These are phyloP conservation scores for Fusarium verticillioides DNA, from an alignment of 2,329 filamentous ascomycete genomes.

Conservation along the genomic window DNA sequence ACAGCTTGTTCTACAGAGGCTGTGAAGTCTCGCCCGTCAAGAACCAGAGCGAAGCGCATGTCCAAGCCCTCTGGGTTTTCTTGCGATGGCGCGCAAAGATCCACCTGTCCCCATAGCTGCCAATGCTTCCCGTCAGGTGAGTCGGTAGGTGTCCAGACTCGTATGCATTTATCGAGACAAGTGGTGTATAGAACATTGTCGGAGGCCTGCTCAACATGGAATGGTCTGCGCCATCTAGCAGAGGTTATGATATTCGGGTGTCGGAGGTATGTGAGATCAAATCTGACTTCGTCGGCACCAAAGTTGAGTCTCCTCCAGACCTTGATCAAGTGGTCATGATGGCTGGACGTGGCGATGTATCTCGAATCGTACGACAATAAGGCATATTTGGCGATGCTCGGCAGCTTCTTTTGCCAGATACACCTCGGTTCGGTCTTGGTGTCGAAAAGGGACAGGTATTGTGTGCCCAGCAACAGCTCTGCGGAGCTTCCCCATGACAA, in stretches of 20 bases:
- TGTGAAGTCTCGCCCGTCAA: constrained; percentile 84
- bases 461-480: constrained; percentile 84
- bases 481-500: constrained; percentile 90
- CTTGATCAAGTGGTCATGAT: constrained; percentile 86
- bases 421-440: constrained; percentile 60
- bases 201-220: constrained; percentile 78
- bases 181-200: constrained; percentile 93
- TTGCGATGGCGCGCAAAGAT: constrained; percentile 78
- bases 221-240: constrained; percentile 85
- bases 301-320: constrained; percentile 91
- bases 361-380: constrained; percentile 87
- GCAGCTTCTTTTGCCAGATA: constrained; percentile 80
- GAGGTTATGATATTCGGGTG: constrained; percentile 85
- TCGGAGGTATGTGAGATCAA: constrained; percentile 90
- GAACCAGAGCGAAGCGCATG: constrained; percentile 71
- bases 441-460: constrained; percentile 75
- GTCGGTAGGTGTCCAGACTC: constrained; percentile 86
- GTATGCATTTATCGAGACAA: constrained; percentile 81
- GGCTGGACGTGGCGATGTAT: constrained; percentile 83
- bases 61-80: constrained; percentile 39
- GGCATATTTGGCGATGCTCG: constrained; percentile 78
- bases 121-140: constrained; percentile 76
- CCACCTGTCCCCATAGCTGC: constrained; percentile 82
- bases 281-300: constrained; percentile 82
- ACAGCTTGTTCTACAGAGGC: constrained; percentile 81